Evolutionary conservation across 768 basidiomycete species (phyloP).

Genomic region (Lentinula aciculospora): DNA sequence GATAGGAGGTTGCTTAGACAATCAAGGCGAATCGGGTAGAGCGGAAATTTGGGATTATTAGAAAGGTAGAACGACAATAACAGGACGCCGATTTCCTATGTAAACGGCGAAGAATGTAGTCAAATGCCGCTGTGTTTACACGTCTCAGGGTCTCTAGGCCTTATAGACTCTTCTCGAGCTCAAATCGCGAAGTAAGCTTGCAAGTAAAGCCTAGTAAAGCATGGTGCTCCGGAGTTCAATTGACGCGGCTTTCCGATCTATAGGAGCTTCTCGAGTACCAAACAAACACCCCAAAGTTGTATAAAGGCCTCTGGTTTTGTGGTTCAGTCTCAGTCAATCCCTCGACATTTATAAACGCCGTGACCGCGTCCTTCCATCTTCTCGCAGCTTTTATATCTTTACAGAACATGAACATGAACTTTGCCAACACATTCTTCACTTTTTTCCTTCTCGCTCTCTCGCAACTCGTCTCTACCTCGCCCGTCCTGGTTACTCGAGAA

Average conservation of each 20-base stretch:
- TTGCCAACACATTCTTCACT: constrained; percentile 25
- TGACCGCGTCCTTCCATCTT: neutral
- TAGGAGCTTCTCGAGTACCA: neutral
- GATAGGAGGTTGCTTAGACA: too few relatives aligned
- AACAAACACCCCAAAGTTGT: neutral
- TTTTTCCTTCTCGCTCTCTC: constrained; percentile 20
- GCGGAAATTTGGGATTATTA: neutral
- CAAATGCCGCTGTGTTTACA: neutral
- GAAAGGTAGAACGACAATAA: neutral
- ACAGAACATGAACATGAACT: constrained; percentile 12
- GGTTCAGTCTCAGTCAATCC: neutral
- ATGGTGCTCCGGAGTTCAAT: neutral
- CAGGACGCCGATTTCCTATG: too few relatives aligned
- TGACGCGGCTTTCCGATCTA: constrained; percentile 14
- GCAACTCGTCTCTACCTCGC: constrained; percentile 4
- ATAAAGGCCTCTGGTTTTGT: constrained; percentile 2
- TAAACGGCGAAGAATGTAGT: neutral
- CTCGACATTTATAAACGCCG: too few relatives aligned
- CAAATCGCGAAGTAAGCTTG: too few relatives aligned
- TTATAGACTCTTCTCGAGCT: neutral
- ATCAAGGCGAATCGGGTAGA: too few relatives aligned
- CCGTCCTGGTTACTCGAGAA: neutral
- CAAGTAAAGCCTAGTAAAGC: neutral
- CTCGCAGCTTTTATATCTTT: neutral
- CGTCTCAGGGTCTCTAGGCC: neutral